Base-by-base conservation (phyloP, 225 moss, liverwort and hornwort species). In the Antitrichia curtipendula region DNA sequence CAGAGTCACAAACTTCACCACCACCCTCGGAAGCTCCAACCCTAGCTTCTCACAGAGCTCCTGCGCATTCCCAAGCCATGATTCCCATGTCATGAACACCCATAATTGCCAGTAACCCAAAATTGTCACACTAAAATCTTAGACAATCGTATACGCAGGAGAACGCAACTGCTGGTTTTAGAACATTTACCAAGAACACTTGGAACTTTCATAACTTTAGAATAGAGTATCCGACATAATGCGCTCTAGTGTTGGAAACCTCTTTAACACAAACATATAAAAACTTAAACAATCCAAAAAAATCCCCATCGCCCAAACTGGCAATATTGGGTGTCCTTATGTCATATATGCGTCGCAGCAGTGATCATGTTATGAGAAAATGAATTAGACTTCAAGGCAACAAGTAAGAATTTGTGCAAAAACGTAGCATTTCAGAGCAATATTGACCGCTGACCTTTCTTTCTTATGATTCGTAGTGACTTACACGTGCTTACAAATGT, bases 21-120 rank as follows among this genome's bases (percentile, higher is more conserved):
- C 91, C 86, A 90, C 94, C 86, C 63, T 81, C 43, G 94, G 92
- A 75, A 94, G 91, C 69, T 93, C 92, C 85, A 92, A 86, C 43
- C 94, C 91, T 84, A 91, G 45, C 76, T 91, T 91, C 86, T 93
- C 94, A 75, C 84, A 89, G 4, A 94, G 86, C 38, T 89, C 92
- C 92, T 94, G 57, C 80, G 81, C 75, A 79, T 57, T 40, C 86
- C 56, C 74, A 52, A 80, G 50, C 20, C 82, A 87, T 15, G 25
- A 40, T 65, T 75, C 25, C 25, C 56, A 45, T 32, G 60, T 68
- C 61, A 75, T 25, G 43, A 43, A 52, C 40, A 52, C 38, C 31
- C 40, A 61, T 7, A 38, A 50, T 53, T 31, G 40, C 31, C 40
- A 63, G 28, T 28, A 63, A 52, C 38, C 50, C 63, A 38, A 49